Conservation (phyloP, 805 yeast species). For the Candida yuanshanica region DNA sequence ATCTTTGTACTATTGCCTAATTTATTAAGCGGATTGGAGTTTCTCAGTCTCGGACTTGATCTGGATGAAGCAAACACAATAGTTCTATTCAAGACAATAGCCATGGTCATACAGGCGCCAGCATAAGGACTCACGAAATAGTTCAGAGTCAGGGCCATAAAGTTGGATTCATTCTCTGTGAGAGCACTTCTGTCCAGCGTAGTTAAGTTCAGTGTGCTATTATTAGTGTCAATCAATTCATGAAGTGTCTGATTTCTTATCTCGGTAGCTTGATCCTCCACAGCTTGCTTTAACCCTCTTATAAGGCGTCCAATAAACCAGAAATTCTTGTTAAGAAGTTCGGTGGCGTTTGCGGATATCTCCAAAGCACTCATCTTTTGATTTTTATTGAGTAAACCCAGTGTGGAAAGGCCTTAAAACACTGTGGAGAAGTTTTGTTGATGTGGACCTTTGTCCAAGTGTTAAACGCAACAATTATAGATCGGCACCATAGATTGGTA, state of each 20-base stretch:
- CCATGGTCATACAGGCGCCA: constrained; percentile 50
- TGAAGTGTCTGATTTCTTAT: neutral
- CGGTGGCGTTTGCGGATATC: neutral
- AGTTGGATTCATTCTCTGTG: neutral
- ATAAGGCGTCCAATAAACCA: neutral
- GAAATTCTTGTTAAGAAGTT: neutral
- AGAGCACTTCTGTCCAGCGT: neutral
- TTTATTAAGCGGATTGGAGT: constrained; percentile 16
- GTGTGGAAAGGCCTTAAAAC: no score
- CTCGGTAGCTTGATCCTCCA: neutral
- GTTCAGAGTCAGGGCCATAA: constrained; percentile 19
- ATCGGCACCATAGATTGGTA: no score
- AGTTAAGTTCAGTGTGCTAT: neutral
- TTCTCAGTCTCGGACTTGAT: constrained; percentile 18
- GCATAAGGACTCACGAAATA: constrained; percentile 48
- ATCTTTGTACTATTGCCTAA: constrained; percentile 20
- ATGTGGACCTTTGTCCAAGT: no score
- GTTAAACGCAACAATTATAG: no score
- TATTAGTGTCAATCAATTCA: neutral
- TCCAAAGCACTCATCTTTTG: neutral
- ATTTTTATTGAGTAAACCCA: no score
- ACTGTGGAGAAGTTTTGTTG: no score
- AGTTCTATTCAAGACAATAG: constrained; percentile 52
- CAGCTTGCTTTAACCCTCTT: neutral
- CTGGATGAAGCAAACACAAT: constrained; percentile 52